Conservation (phyloP, 2,329 filamentous ascomycete species). For the Fusarium paranaense region DNA sequence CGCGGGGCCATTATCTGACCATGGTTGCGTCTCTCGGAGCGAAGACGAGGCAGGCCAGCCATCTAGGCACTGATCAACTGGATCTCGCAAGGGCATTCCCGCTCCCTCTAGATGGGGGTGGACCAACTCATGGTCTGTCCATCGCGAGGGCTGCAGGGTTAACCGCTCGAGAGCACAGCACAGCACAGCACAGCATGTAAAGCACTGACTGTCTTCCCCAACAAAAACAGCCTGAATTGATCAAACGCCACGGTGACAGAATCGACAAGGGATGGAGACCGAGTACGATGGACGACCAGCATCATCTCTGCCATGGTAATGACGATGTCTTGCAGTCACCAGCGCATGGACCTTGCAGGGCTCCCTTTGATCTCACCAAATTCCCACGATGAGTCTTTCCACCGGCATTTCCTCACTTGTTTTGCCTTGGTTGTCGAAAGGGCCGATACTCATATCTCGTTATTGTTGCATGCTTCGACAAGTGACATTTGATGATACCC, state of each 20-base stretch:
- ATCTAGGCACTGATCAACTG: not conserved
- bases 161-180: not conserved
- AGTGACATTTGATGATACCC: slow-evolving; percentile 9
- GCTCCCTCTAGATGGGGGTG: slow-evolving; percentile 5
- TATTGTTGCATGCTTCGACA: not conserved
- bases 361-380: slow-evolving; percentile 17
- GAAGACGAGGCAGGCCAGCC: slow-evolving; percentile 15
- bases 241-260: slow-evolving; percentile 26
- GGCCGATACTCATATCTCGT: not conserved
- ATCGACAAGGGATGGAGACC: slow-evolving; percentile 8
- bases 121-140: slow-evolving; percentile 32
- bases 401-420: not conserved
- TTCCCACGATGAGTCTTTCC: not conserved
- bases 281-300: not conserved
- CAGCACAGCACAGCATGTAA: not conserved
- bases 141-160: slow-evolving; percentile 18
- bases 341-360: not conserved
- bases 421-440: not conserved
- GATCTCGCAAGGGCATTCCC: slow-evolving; percentile 27
- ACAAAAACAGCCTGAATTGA: slow-evolving; percentile 25
- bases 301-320: slow-evolving; percentile 4
- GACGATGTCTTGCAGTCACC: slow-evolving; percentile 23
- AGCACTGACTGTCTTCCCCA: slow-evolving; percentile 15
- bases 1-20: slow-evolving; percentile 23
- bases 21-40: slow-evolving; percentile 20